A percentile compares a stretch with the other conserved stretches of the same genome.
Evolutionary conservation across 768 basidiomycete genomes (phyloP).

Genomic region (Podaxis sp.): DNA sequence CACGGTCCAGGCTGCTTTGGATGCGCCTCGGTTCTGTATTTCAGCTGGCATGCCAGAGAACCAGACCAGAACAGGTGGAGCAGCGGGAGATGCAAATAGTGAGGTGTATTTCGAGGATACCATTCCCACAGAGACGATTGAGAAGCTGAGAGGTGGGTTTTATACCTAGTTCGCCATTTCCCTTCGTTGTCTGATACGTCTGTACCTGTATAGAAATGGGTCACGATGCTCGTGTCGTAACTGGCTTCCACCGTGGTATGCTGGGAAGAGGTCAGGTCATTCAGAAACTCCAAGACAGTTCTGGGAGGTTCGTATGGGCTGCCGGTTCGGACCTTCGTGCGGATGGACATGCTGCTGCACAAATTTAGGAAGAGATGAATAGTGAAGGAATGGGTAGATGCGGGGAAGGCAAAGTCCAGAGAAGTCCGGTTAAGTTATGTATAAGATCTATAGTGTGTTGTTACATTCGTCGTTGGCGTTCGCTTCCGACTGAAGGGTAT

Average conservation of each 20-base stretch:
- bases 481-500: constrained; percentile 49
- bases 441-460: neutral
- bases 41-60: constrained; percentile 76
- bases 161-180: neutral
- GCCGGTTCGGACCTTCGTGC: constrained; percentile 89
- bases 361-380: constrained; percentile 53
- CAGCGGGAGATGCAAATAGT: constrained; percentile 72
- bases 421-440: constrained; percentile 5
- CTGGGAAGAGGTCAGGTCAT: constrained; percentile 91
- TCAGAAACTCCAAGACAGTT: constrained; percentile 67
- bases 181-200: constrained; percentile 1
- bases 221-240: constrained; percentile 69
- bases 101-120: constrained; percentile 91
- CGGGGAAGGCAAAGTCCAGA: neutral
- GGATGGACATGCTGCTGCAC: constrained; percentile 85
- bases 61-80: constrained; percentile 41
- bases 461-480: constrained; percentile 70
- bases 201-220: constrained; percentile 67
- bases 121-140: constrained; percentile 60
- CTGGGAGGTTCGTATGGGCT: constrained; percentile 85
- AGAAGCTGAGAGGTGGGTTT: constrained; percentile 62
- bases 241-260: constrained; percentile 59
- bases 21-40: constrained; percentile 96
- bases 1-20: constrained; percentile 85
- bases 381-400: constrained; percentile 7